These are phyloP conservation scores for Cercospora sp. DNA, from an alignment of 2,329 filamentous ascomycete species.

Conservation along the genomic window DNA sequence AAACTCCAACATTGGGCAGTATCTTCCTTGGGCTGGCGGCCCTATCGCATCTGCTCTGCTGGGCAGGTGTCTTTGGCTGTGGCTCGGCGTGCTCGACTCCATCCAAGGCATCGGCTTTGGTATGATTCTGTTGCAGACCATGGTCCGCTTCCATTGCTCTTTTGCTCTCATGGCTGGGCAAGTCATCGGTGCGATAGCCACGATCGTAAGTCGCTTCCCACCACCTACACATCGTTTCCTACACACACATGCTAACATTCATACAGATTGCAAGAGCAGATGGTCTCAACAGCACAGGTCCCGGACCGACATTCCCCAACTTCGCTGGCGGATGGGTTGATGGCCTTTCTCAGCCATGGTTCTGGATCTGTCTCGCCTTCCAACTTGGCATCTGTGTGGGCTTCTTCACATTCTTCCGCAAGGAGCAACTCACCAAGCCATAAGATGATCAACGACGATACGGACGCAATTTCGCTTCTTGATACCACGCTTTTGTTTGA, in stretches of 20 bases:
- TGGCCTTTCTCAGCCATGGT: constrained; percentile 55
- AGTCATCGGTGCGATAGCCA: constrained; percentile 61
- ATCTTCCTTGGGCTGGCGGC: constrained; percentile 62
- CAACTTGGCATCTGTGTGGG: constrained; percentile 61
- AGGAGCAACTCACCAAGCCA: constrained; percentile 60
- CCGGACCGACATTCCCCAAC: constrained; percentile 63
- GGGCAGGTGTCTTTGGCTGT: constrained; percentile 63
- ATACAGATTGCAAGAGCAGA: constrained; percentile 54
- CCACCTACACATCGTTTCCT: too few species aligned
- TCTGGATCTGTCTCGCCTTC: constrained; percentile 61
- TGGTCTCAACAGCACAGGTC: constrained; percentile 62
- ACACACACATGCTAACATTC: constrained; percentile 1
- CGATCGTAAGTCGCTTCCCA: constrained; percentile 45
- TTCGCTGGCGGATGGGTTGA: constrained; percentile 52
- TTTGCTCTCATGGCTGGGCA: constrained; percentile 63
- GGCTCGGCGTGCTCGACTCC: constrained; percentile 65
- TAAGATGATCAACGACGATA: constrained; percentile 21
- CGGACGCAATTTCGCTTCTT: constrained; percentile 17
- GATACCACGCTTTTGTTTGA: constrained; percentile 8
- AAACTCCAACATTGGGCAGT: constrained; percentile 60
- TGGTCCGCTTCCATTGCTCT: constrained; percentile 60
- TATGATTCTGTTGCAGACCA: constrained; percentile 66
- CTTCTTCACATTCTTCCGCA: constrained; percentile 58
- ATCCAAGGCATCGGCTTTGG: constrained; percentile 67
- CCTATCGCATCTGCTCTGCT: constrained; percentile 57